Base-by-base conservation (phyloP, 768 basidiomycete genomes). In the Trametes punicea region DNA sequence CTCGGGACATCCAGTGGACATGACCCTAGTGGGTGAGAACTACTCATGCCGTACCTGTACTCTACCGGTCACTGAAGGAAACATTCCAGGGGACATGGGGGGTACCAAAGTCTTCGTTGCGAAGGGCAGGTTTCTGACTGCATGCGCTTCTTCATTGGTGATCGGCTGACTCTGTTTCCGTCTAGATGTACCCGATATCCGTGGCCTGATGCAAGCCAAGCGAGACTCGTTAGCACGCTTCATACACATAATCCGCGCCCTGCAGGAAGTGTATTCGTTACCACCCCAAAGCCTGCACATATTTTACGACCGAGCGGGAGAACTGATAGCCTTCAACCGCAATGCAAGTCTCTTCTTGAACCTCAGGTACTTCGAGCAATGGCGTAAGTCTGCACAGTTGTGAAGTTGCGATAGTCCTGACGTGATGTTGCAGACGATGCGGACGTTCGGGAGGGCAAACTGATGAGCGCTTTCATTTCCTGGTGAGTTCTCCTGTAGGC, bases 271-370 rank as follows among this genome's bases (percentile, higher is more conserved):
- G 15, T 98, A 92, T 69, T 77, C 79, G 60, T 80, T 98, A 31
- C 85, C 92, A 1, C 71, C 83, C 25, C 72, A 80, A 0, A 87
- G 87, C 42, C 63, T 97, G 55, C 91, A 96, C 63, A 79, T 99
- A 5, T 98, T 98, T 69, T 88, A 85, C 70, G 95, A 98, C 66
- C 67, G 77, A 20, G 73, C 75, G 4, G 95, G 96, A 1, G 85
- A 84, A 1, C 72, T 90, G 11, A 96, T 98, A 51, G 97, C 94
- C 1, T 98, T 99, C 77, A 99, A 98, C 69, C 77, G 93, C 25
- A 83, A 83, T 45, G 93, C 89, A 2, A 89, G 88, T 56, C 77
- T 98, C 15, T 98, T 93, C 71, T 71, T 97, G 56, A 98, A 97
- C 67, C 72, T 93, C 21, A 79, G 93, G 20, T 96, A 87, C 68